A percentile compares a stretch with the other conserved stretches of the same genome.
Evolutionary conservation across 768 basidiomycete species (phyloP).

Genomic region (Lyophyllum semitale): DNA sequence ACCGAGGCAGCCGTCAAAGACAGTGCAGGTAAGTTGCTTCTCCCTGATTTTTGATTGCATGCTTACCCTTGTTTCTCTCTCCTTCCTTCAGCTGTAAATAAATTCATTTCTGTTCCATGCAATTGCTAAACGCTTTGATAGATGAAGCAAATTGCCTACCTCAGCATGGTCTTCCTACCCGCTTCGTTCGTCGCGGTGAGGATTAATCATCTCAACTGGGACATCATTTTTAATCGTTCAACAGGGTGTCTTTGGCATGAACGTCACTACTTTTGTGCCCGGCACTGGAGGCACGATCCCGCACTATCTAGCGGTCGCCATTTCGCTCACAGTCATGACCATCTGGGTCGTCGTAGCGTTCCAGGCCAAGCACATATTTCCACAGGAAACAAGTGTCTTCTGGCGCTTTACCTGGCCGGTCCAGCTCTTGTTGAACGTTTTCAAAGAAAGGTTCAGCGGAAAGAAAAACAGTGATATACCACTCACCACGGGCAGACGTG

Average conservation of each 20-base stretch:
- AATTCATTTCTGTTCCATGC: not conserved
- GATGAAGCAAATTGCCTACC: conserved; percentile 63
- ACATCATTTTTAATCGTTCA: not conserved
- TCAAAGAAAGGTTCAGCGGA: not conserved
- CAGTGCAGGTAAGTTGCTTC: conserved; percentile 46
- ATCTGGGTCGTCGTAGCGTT: conserved; percentile 59
- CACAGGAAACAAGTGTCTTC: conserved; percentile 24
- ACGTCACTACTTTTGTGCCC: conserved; percentile 43
- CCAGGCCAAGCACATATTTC: conserved; percentile 45
- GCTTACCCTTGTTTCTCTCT: not conserved
- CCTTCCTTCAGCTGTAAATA: conserved; percentile 22
- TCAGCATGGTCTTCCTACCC: conserved; percentile 65
- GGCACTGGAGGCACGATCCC: conserved; percentile 38
- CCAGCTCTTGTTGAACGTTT: conserved; percentile 18
- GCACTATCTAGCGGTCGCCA: conserved; percentile 43
- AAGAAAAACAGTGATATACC: conserved; percentile 6
- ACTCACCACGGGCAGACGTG: not conserved
- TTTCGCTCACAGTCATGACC: conserved; percentile 50
- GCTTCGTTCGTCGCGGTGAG: conserved; percentile 53
- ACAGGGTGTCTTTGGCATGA: conserved; percentile 66
- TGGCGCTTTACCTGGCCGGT: conserved; percentile 39
- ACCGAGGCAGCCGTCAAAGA: conserved; percentile 54
- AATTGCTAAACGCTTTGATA: conserved; percentile 11
- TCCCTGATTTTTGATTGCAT: too few relatives aligned
- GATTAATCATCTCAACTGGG: not conserved